Conservation (phyloP, 2,329 filamentous ascomycete genomes). For the Fusarium sp. region DNA sequence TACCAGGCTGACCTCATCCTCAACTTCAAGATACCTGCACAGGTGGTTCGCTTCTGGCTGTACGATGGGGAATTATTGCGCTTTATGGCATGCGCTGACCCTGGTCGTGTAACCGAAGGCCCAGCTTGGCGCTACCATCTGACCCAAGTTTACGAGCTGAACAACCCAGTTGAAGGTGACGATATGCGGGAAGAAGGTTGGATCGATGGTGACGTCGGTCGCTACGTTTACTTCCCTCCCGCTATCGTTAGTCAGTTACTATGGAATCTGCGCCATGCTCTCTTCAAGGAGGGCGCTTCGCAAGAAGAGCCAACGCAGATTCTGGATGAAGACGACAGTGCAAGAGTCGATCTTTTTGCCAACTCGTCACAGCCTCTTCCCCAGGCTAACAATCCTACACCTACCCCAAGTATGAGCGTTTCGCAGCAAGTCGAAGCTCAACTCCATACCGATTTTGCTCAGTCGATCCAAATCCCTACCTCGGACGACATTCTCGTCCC, state of each 20-base stretch:
- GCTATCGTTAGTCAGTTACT: slow-evolving; percentile 68
- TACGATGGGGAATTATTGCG: slow-evolving; percentile 65
- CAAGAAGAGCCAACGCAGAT: slow-evolving; percentile 37
- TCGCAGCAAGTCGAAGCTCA: slow-evolving; percentile 66
- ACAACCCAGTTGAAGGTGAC: slow-evolving; percentile 65
- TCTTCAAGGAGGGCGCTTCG: slow-evolving; percentile 50
- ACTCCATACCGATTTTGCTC: slow-evolving; percentile 58
- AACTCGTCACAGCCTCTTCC: slow-evolving; percentile 34
- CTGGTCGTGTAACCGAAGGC: slow-evolving; percentile 49
- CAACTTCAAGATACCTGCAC: slow-evolving; percentile 64
- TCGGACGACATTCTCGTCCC: slow-evolving; percentile 50
- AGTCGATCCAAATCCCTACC: slow-evolving; percentile 51
- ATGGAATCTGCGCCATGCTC: slow-evolving; percentile 66
- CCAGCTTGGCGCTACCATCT: slow-evolving; percentile 47
- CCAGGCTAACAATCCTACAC: slow-evolving; percentile 24
- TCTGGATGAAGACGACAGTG: slow-evolving; percentile 26
- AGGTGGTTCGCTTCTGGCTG: slow-evolving; percentile 71
- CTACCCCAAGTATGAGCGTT: slow-evolving; percentile 51
- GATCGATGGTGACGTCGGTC: slow-evolving; percentile 61
- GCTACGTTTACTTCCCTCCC: slow-evolving; percentile 66
- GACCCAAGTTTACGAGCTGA: slow-evolving; percentile 68
- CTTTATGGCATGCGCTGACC: slow-evolving; percentile 68
- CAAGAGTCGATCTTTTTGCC: slow-evolving; percentile 35
- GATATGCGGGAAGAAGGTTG: slow-evolving; percentile 67
- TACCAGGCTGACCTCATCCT: slow-evolving; percentile 66